Evolutionary conservation across 2,329 filamentous ascomycete species (phyloP), one percentile per base, ranked within the genome.

Genomic region (Graphiopsis chlorocephala): DNA sequence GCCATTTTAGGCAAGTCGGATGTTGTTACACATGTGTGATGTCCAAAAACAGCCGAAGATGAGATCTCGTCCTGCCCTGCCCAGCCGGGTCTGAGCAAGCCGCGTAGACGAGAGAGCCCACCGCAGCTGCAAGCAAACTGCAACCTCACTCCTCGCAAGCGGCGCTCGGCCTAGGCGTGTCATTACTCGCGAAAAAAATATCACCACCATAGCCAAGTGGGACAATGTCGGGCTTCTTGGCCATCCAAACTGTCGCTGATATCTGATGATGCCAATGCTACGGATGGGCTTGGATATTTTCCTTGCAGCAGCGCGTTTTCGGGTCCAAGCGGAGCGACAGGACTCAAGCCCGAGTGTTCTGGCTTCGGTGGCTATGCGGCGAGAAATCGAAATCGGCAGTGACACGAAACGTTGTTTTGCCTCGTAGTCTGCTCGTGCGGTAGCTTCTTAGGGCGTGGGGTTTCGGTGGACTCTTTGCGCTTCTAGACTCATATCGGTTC

Each of bases 331-430:
- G 53, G 31, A 56, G 50, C 28, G 26, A 53, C 50, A 5, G 20
- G 2, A 5, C 23, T 15, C 15, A 53, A 53, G 29, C 17, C 50
- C 50, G 50, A 14, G 25, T 29, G n/a, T 28, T 53, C 11, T 53
- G 50, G 50, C 50, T 55, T 62, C 60, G 60, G 60, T 55, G 1
- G 48, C 48, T 55, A 62, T 25, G 52, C 60, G 60, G 59, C 47
- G 45, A 61, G 28, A 61, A 61, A 52, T 52, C 58, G 42, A 61
- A 8, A 50, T 52, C 26, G 48, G 26, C 7, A 42, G 15, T n/a
- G n/a, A n/a, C n/a, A n/a, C n/a, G n/a, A n/a, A n/a, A n/a, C n/a
- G n/a, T n/a, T n/a, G n/a, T n/a, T n/a, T n/a, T n/a, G n/a, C n/a
- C n/a, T n/a, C n/a, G n/a, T n/a, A n/a, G n/a, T 35, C 17, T 35